phyloP scores from a whole-genome alignment of 345 rosid species.

The Draba incana region DNA sequence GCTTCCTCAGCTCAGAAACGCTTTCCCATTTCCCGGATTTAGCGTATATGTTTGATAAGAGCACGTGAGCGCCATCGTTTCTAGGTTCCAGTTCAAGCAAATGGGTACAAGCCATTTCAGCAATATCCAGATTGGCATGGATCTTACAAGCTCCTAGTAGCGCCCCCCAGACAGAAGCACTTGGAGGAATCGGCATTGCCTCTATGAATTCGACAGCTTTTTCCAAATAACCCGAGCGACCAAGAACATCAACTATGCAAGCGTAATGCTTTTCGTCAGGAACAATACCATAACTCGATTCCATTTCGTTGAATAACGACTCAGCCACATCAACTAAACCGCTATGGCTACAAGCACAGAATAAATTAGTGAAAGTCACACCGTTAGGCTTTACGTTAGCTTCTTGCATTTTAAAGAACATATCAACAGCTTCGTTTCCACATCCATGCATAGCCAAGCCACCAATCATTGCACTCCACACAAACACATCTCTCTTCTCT shows the following conservation, averaged over 20 bases:
- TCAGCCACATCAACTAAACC: conserved; percentile 71
- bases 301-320: conserved; percentile 56
- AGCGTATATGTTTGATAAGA: conserved; percentile 73
- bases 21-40: conserved; percentile 62
- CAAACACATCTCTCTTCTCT: conserved; percentile 62
- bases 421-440: conserved; percentile 57
- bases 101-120: conserved; percentile 57
- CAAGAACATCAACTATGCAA: conserved; percentile 74
- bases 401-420: conserved; percentile 63
- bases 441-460: conserved; percentile 76
- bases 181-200: conserved; percentile 63
- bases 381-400: conserved; percentile 59
- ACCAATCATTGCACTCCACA: conserved; percentile 79
- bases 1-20: conserved; percentile 60
- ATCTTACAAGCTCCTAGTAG: conserved; percentile 74
- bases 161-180: conserved; percentile 69
- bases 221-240: conserved; percentile 65
- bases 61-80: conserved; percentile 66
- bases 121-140: conserved; percentile 64
- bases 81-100: conserved; percentile 65
- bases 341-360: conserved; percentile 72
- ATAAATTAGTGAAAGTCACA: conserved; percentile 65
- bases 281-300: conserved; percentile 51
- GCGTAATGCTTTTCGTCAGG: conserved; percentile 71
- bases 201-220: conserved; percentile 66